Base-by-base conservation (phyloP, 495 filamentous ascomycete species). In the Filosporella fistucella region DNA sequence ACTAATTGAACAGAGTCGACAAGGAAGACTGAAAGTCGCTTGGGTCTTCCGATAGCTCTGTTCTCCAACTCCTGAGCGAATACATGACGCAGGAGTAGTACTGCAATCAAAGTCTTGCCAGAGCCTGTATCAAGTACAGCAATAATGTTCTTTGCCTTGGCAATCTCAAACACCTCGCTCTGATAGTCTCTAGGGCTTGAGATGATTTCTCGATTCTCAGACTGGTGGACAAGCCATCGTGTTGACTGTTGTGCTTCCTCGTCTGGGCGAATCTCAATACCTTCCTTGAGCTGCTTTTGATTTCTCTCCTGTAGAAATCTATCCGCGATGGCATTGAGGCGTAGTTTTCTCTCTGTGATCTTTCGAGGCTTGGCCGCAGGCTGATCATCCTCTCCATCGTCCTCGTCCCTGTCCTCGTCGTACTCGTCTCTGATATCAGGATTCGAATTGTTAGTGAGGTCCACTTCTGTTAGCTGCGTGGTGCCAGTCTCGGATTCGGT, bases 101-200 rank as follows among this genome's bases (percentile, higher is more conserved):
- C 91, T 0, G 94, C 93, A 56, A 98, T 96, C 20, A 96, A 70
- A 0, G 93, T 98, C 62, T 98, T 98, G 13, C 93, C 93, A n/a
- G 94, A 90, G 29, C 93, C 91, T 28, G 93, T 96, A 61, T 95
- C 90, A n/a, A 97, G 75, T 11, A 98, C 94, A 2, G 91, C 93
- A 58, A 98, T 95, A 12, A 82, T 91, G 56, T 98, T 98, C 56
- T 86, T 75, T 16, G 75, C 52, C 61, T 94, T 96, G 16, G 93
- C 91, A 53, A 78, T 77, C 64, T 97, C 88, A 58, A 94, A 97
- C 0, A 98, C 75, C 63, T 97, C 91, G 24, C 86, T 69, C 63
- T 98, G 93, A 59, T 97, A 98, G 55, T 95, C 89, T 25, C 93
- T 74, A 12, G 94, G 88, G 49, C 79, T 82, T 12, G 79, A 72